phyloP scores from a whole-genome alignment of 2,329 filamentous ascomycete genomes.

The Dichotomopilus funicola region DNA sequence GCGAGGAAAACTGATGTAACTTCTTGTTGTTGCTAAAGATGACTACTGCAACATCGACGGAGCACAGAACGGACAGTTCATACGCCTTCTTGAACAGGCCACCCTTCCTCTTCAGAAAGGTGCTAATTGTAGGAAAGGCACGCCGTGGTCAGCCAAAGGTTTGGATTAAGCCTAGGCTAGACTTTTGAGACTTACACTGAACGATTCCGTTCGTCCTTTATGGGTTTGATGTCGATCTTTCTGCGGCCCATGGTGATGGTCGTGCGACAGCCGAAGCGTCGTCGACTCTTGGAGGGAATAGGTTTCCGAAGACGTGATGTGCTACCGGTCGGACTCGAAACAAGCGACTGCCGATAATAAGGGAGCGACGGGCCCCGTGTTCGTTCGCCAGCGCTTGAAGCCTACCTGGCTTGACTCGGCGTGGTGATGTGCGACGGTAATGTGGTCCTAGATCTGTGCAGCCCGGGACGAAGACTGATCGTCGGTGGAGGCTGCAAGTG shows the following conservation, averaged over 20 bases:
- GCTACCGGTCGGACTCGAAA: background rate
- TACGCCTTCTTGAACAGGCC: slow-evolving; percentile 99
- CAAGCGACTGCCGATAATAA: too few relatives aligned
- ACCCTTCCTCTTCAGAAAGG: slow-evolving; percentile 97
- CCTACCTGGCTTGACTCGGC: too few relatives aligned
- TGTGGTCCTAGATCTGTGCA: background rate
- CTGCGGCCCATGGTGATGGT: slow-evolving; percentile 73
- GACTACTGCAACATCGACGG: slow-evolving; percentile 96
- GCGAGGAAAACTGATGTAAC: slow-evolving; percentile 93
- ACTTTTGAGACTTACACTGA: slow-evolving; percentile 66
- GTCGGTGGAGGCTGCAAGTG: slow-evolving; percentile 11
- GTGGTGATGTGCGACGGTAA: background rate
- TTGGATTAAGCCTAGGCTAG: background rate
- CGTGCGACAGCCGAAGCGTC: slow-evolving; percentile 9
- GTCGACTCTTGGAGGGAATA: background rate
- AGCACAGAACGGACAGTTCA: slow-evolving; percentile 95
- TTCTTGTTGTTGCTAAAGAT: slow-evolving; percentile 99
- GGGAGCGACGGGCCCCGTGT: too few relatives aligned
- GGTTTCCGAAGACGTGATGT: background rate
- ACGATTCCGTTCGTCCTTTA: slow-evolving; percentile 96
- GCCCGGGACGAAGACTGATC: slow-evolving; percentile 9
- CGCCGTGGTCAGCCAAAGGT: slow-evolving; percentile 10
- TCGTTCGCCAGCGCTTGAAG: too few relatives aligned
- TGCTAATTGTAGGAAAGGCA: slow-evolving; percentile 48
- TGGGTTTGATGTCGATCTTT: slow-evolving; percentile 99